Base-by-base conservation (phyloP, 768 basidiomycete species). In the Russula sp. region DNA sequence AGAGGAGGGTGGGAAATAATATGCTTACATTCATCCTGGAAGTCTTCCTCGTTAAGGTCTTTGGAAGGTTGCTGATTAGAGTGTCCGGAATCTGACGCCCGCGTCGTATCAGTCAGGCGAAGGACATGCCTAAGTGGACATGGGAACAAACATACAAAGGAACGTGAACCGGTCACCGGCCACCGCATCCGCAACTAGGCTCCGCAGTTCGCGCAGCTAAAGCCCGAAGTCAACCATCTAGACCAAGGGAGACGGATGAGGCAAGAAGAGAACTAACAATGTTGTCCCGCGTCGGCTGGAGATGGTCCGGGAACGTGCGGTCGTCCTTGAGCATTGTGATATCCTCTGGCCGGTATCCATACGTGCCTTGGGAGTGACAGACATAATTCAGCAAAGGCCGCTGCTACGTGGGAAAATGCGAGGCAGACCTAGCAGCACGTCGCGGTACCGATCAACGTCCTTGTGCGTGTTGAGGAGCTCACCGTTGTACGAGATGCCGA, bases 81-180 rank as follows among this genome's bases (percentile, higher is more conserved):
- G 16, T 64, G 58, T 7, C 63, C 63, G 0, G 58, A 64, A 11
- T 35, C 63, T 64, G 13, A 16, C 10, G 31, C 10, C 18, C 45
- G 8, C 1, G 47, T 20, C 22, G 34, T 7, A 27, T 13, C 39
- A 31, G 20, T 51, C 6, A 18, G n/a, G 13, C 14, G 9, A 18
- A 58, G 42, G 13, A 50, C 31, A 14, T 32, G 18, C 16, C 16
- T 9, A 20, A 45, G 39, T 32, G 2, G 47, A 48, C 20, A 20
- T 27, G 37, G 2, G 45, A 18, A 8, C 9, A 39, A 14, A 64
- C 70, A 27, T 49, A 73, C 72, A 73, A 45, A 71, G 62, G 54
- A 73, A 73, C 45, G 61, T 66, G 44, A 70, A 66, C 13, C 57
- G 62, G 45, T 73, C 72, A 7, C 70, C 71, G 13, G 65, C 34